Conservation (phyloP, 192 early-diverging fungal genomes). For the Coemansia sp. region DNA sequence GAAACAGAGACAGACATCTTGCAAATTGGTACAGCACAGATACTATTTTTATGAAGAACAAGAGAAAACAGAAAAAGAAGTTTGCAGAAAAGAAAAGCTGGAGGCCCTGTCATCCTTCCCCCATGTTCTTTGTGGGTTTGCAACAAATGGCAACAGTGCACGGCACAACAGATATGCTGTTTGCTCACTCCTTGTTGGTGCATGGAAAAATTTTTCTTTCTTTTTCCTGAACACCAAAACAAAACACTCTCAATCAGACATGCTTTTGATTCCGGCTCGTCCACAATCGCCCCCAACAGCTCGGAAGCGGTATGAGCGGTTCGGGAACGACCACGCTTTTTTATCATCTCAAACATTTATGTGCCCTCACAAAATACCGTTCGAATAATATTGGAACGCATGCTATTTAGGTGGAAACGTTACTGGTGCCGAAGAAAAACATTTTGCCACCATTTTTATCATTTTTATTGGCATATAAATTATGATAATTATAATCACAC, state of each 20-base stretch:
- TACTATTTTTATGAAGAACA: slow-evolving; percentile 23
- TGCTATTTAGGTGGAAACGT: too few species aligned
- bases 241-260: too few species aligned
- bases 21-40: slow-evolving; percentile 41
- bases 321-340: too few species aligned
- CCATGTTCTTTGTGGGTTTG: background rate
- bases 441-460: too few species aligned
- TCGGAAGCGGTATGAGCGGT: too few species aligned
- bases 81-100: background rate
- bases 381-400: slow-evolving; percentile 95
- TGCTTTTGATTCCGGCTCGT: too few species aligned
- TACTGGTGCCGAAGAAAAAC: too few species aligned
- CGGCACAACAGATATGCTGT: too few species aligned
- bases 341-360: background rate
- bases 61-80: slow-evolving; percentile 14
- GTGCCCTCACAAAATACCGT: slow-evolving; percentile 58
- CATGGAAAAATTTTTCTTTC: background rate
- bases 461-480: too few species aligned
- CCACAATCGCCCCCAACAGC: too few species aligned
- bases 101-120: background rate
- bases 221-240: background rate
- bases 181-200: too few species aligned
- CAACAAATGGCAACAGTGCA: slow-evolving; percentile 1
- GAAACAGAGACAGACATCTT: slow-evolving; percentile 70
- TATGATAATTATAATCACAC: too few species aligned